A percentile compares a stretch with the other conserved stretches of the same genome.
Conservation (phyloP, 129 eudicot species). For the Flaveria ramosissima region DNA sequence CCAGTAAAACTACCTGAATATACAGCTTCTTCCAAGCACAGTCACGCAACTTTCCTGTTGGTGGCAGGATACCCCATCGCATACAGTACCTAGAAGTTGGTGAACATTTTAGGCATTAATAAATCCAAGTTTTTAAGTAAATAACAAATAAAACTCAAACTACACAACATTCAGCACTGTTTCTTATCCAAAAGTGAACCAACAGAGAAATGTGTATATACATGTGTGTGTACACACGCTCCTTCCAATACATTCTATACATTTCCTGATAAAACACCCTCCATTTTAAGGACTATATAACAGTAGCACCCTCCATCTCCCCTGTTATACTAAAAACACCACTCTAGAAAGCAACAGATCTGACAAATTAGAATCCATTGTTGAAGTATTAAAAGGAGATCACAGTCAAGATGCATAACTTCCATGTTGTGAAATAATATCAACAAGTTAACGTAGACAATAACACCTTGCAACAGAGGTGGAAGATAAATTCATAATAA, state of each 20-base stretch:
- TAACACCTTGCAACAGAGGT: no score
- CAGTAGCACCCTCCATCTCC: background rate
- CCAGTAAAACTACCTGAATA: slow-evolving; percentile 55
- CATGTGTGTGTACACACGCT: background rate
- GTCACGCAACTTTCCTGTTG: slow-evolving; percentile 66
- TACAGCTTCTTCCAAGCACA: slow-evolving; percentile 97
- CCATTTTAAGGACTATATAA: background rate
- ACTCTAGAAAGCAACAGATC: background rate
- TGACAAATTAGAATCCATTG: background rate
- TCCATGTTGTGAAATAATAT: background rate
- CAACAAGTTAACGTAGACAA: background rate
- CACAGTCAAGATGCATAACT: no score
- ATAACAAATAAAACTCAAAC: background rate
- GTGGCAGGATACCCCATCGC: slow-evolving; percentile 88
- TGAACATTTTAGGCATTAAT: slow-evolving; percentile 13
- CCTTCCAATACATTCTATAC: background rate
- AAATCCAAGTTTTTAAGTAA: background rate
- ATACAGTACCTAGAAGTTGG: slow-evolving; percentile 61
- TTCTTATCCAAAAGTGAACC: background rate
- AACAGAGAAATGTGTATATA: background rate
- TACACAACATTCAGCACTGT: background rate
- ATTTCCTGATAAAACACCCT: background rate
- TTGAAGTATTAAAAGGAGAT: no score
- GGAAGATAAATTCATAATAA: background rate
- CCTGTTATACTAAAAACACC: background rate